phyloP scores from a whole-genome alignment of 257 asterid genomes.

The Scutellaria barbata region DNA sequence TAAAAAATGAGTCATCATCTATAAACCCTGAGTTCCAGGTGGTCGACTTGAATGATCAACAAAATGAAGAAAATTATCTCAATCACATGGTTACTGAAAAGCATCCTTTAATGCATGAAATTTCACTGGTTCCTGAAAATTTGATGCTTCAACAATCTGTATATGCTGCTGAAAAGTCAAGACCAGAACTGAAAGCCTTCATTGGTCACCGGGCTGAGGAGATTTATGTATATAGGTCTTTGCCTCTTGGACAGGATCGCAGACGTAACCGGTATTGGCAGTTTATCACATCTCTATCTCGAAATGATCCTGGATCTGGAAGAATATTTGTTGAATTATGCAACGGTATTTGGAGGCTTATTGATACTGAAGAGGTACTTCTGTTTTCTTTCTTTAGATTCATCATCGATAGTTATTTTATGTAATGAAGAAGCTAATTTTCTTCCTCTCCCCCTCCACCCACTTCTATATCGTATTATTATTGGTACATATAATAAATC shows the following conservation, averaged over 20 bases:
- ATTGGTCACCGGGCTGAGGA: slow-evolving; percentile 79
- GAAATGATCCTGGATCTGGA: slow-evolving; percentile 81
- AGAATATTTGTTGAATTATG: slow-evolving; percentile 75
- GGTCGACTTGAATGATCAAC: slow-evolving; percentile 53
- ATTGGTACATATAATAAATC: not conserved
- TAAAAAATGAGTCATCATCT: slow-evolving; percentile 45
- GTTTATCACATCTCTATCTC: slow-evolving; percentile 69
- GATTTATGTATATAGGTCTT: slow-evolving; percentile 73
- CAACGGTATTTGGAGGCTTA: slow-evolving; percentile 71
- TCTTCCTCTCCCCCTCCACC: not conserved
- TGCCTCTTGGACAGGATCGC: slow-evolving; percentile 93
- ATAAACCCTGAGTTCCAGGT: slow-evolving; percentile 40
- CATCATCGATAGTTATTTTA: not conserved
- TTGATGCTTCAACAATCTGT: slow-evolving; percentile 60
- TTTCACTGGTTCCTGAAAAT: slow-evolving; percentile 46
- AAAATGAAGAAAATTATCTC: slow-evolving; percentile 44
- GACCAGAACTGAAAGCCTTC: slow-evolving; percentile 67
- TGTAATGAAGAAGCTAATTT: not conserved
- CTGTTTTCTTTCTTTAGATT: not conserved
- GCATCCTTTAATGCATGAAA: slow-evolving; percentile 49
- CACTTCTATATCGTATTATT: not conserved
- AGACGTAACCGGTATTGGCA: slow-evolving; percentile 90
- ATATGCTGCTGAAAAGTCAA: slow-evolving; percentile 72
- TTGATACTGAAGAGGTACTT: slow-evolving; percentile 80
- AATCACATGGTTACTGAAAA: slow-evolving; percentile 43